Evolutionary conservation across 2,329 filamentous ascomycete genomes (phyloP).

Genomic region (Mariannaea elegans): DNA sequence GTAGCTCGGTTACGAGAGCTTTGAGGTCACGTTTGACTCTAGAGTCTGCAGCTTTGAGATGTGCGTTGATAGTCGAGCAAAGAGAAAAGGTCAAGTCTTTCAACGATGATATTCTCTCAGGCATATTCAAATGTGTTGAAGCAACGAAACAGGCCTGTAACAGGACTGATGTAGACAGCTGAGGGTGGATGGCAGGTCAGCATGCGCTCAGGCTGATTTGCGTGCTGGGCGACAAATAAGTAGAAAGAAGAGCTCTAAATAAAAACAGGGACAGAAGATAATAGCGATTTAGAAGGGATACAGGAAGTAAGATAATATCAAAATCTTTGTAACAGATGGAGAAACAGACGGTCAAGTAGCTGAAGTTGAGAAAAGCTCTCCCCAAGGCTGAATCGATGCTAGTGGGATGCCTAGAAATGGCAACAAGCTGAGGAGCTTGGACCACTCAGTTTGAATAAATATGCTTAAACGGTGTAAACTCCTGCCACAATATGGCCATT

Average conservation of each 20-base stretch:
- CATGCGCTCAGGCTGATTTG: not conserved
- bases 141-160: not conserved
- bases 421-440: conserved; percentile 1
- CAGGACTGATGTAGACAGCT: not conserved
- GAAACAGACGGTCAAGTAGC: too few species aligned
- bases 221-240: not conserved
- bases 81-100: conserved; percentile 30
- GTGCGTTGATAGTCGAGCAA: conserved; percentile 24
- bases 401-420: not conserved
- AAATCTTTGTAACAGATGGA: not conserved
- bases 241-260: not conserved
- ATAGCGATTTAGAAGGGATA: not conserved
- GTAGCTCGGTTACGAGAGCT: conserved; percentile 29
- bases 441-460: conserved; percentile 2
- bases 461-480: not conserved
- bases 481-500: not conserved
- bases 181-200: not conserved
- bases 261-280: not conserved
- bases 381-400: not conserved
- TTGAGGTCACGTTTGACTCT: conserved; percentile 25
- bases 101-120: conserved; percentile 26
- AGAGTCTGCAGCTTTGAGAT: conserved; percentile 15
- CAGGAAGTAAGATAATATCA: not conserved
- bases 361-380: not conserved
- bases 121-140: conserved; percentile 12